These are phyloP conservation scores for Fraxinus greggii DNA, from an alignment of 305 asterid species.

Conservation along the genomic window DNA sequence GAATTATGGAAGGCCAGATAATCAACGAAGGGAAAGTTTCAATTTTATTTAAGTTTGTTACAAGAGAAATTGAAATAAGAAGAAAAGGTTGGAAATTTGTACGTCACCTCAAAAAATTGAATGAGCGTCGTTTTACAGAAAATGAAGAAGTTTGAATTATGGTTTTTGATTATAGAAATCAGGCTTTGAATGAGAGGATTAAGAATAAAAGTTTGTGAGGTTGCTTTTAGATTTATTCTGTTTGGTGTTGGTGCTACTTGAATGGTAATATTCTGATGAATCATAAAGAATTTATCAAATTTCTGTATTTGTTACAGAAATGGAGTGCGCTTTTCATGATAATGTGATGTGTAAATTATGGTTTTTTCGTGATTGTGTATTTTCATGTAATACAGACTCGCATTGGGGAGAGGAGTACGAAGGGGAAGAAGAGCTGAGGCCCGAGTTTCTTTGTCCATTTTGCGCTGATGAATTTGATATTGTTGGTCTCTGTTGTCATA, in stretches of 20 bases:
- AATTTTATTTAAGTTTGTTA: background rate
- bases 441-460: conserved; percentile 77
- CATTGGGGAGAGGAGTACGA: conserved; percentile 61
- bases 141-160: background rate
- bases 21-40: background rate
- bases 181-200: background rate
- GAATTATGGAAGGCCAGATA: conserved; percentile 2
- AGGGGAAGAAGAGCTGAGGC: conserved; percentile 56
- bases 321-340: conserved; percentile 2
- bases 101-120: background rate
- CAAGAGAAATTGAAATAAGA: background rate
- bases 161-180: background rate
- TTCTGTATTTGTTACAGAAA: background rate
- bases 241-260: background rate
- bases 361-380: conserved; percentile 13
- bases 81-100: background rate
- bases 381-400: conserved; percentile 38
- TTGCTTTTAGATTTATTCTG: background rate
- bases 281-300: conserved; percentile 2
- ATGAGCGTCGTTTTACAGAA: background rate
- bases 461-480: conserved; percentile 84
- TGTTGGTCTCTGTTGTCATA: conserved; percentile 85
- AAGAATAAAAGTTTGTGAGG: background rate
- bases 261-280: conserved; percentile 9
- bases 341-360: background rate